These are phyloP conservation scores for Pyrenochaeta sp. DNA, from an alignment of 2,329 filamentous ascomycete species.

Conservation along the genomic window DNA sequence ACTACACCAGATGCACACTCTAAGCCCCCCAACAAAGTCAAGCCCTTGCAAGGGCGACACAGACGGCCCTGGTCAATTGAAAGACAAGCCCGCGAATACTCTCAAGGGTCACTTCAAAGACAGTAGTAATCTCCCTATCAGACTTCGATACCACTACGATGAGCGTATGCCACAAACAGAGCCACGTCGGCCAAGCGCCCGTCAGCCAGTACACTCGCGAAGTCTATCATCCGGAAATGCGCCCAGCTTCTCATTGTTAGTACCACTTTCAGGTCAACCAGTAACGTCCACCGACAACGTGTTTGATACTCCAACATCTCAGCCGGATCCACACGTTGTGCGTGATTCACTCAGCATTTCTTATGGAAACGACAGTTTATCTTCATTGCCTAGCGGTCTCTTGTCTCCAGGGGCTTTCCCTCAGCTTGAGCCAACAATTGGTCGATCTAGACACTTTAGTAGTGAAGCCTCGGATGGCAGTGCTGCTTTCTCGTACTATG, in stretches of 20 bases:
- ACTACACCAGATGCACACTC: constrained; percentile 23
- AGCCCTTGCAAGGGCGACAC: constrained; percentile 1
- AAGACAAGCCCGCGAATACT: not conserved
- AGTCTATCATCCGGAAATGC: constrained; percentile 35
- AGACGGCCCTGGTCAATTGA: too few species aligned
- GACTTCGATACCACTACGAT: constrained; percentile 9
- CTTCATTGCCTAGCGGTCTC: not conserved
- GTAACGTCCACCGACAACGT: constrained; percentile 17
- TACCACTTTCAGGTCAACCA: constrained; percentile 3
- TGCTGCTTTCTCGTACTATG: constrained; percentile 41
- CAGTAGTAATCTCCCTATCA: not conserved
- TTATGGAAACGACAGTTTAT: not conserved
- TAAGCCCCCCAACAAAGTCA: constrained; percentile 16
- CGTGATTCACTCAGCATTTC: not conserved
- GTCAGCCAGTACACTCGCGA: constrained; percentile 14
- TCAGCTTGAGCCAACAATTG: not conserved
- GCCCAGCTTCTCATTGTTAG: constrained; percentile 12
- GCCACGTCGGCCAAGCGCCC: constrained; percentile 22
- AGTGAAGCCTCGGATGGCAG: constrained; percentile 39
- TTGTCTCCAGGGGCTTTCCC: not conserved
- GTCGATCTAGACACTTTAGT: constrained; percentile 16
- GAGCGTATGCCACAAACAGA: constrained; percentile 24
- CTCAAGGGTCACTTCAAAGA: constrained; percentile 15
- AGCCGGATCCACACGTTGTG: not conserved
- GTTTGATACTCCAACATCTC: constrained; percentile 16